Conservation (phyloP, 164 flowering plant genomes). For the Dillenia suffruticosa region DNA sequence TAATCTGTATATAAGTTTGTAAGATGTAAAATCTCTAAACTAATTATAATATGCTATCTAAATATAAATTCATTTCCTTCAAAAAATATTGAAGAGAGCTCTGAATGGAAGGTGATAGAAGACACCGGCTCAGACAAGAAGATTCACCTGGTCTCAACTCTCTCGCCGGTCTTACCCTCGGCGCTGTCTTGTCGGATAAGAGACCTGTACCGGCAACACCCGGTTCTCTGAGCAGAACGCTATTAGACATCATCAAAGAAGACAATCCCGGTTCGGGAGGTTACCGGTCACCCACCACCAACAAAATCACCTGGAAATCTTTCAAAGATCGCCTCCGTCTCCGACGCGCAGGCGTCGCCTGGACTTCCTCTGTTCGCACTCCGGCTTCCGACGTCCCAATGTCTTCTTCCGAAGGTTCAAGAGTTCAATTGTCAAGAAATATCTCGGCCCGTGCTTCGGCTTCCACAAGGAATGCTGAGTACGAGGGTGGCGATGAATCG, state of each 20-base stretch:
- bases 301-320: slow-evolving; percentile 44
- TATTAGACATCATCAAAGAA: slow-evolving; percentile 57
- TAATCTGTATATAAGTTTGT: too few relatives aligned
- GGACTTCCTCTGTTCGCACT: slow-evolving; percentile 32
- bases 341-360: slow-evolving; percentile 43
- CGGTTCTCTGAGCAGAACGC: slow-evolving; percentile 30
- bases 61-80: too few relatives aligned
- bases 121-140: too few relatives aligned
- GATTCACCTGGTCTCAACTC: too few relatives aligned
- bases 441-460: not conserved
- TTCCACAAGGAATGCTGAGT: not conserved
- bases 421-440: slow-evolving; percentile 1
- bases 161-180: slow-evolving; percentile 20
- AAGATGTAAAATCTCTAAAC: too few relatives aligned
- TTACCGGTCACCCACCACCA: slow-evolving; percentile 8
- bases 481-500: not conserved
- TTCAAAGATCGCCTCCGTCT: slow-evolving; percentile 55
- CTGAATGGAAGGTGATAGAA: too few relatives aligned
- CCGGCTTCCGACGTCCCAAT: slow-evolving; percentile 20
- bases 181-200: slow-evolving; percentile 24
- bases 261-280: slow-evolving; percentile 31
- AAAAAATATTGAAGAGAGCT: too few relatives aligned
- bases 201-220: not conserved
- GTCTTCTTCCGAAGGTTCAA: slow-evolving; percentile 4
- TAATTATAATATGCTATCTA: too few relatives aligned